Evolutionary conservation across 371 early-diverging fungal species (phyloP), one percentile per base, ranked within the genome.

Genomic region (Syncephalis plumigaleata): DNA sequence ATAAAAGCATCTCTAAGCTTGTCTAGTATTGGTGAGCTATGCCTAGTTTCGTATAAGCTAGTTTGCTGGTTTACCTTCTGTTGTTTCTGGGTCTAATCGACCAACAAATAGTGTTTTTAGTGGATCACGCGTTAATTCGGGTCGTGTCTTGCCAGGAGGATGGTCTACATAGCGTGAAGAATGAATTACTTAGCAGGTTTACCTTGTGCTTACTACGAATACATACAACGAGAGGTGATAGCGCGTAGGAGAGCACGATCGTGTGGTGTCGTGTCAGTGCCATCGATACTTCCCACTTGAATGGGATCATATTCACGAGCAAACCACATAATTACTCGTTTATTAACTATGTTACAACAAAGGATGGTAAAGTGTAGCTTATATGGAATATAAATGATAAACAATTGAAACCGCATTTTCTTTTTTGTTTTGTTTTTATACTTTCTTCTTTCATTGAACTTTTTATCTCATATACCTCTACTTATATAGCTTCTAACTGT

Each of bases 221-320:
- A 50, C 45, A 39, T 54, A 66, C 66, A 68, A 45, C 52, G 47
- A 2, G 61, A 51, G 13, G 48, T 26, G 23, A 44, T 38, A 15
- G 76, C 74, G 52, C 75, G 49, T 31, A 59, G 48, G 36, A 76
- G 48, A 16, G 67, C 76, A 39, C 60, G 52, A 52, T 76, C 77
- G 42, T 74, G 77, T 9, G 70, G 63, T 11, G 51, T 48, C 9
- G 47, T 57, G 36, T 59, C 69, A 0, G 63, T 65, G 21, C 77
- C 77, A 54, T 71, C 68, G 16, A 76, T 70, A n/a, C 66, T 68
- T 15, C 77, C 77, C 17, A 58, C 70, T 45, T 64, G 54, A 9
- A 74, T 42, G 2, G 77, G 71, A 46, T 67, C 54, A 48, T 76
- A 76, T 23, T 54, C 57, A 31, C 65, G 60, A 13, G 67, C 63